Evolutionary conservation across 2,329 filamentous ascomycete genomes (phyloP).

Genomic region (Arthrobotrys iridis): DNA sequence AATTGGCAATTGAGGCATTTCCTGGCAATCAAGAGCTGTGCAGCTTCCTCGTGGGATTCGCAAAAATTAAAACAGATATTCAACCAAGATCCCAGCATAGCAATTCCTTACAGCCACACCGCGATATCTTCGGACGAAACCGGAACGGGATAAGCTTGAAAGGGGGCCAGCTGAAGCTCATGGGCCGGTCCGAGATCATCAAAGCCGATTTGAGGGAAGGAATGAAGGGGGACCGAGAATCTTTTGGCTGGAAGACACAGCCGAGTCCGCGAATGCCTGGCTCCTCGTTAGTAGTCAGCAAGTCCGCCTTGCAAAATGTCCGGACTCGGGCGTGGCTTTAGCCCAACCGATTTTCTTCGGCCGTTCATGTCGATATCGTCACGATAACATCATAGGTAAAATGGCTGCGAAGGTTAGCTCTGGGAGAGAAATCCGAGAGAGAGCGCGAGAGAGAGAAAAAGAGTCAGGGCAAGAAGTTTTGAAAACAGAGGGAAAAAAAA

Average conservation of each 20-base stretch:
- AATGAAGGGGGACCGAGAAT: constrained; percentile 8
- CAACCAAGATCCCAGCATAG: neutral
- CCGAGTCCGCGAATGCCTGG: constrained; percentile 4
- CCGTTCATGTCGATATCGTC: constrained; percentile 28
- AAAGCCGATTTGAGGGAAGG: neutral
- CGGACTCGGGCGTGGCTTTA: constrained; percentile 9
- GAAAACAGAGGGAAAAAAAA: too few relatives aligned
- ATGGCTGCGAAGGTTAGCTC: neutral
- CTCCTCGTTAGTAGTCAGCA: neutral
- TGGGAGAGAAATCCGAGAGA: neutral
- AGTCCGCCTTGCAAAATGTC: constrained; percentile 31
- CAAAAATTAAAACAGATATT: too few relatives aligned
- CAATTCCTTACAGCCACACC: neutral
- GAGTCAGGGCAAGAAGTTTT: too few relatives aligned
- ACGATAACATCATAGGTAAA: constrained; percentile 26
- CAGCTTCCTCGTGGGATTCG: constrained; percentile 18
- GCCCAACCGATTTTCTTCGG: constrained; percentile 25
- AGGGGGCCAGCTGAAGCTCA: neutral
- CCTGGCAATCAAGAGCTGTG: neutral
- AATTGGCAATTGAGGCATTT: constrained; percentile 37
- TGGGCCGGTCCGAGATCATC: constrained; percentile 24
- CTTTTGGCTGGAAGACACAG: constrained; percentile 1
- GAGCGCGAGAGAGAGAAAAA: neutral
- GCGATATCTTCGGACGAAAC: constrained; percentile 36
- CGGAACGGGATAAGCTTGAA: constrained; percentile 34